Evolutionary conservation across 768 basidiomycete species (phyloP), one percentile per base, ranked within the genome.

Genomic region (Fomitopsis pulvina): DNA sequence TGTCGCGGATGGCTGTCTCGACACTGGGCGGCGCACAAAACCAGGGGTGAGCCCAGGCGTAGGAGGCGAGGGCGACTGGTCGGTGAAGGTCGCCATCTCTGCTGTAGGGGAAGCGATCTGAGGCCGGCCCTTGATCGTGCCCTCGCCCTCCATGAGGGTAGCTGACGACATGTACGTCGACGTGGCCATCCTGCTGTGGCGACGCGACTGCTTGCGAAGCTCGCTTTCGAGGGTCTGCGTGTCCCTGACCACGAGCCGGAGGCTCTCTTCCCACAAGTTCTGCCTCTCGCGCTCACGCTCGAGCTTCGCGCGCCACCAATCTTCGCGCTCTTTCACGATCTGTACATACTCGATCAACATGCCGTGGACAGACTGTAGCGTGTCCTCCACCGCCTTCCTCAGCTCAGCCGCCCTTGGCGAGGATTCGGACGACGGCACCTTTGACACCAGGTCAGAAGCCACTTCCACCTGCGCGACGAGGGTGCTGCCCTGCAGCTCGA

Each of bases 241-340:
- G 63, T 95, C 90, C 49, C 77, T 74, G 1, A 93, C 92, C 7
- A 94, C 92, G 1, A 81, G 79, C 48, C 85, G 81, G 60, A 97
- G 66, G 63, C 88, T 94, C 68, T 92, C 85, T 67, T 95, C 93
- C 94, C 94, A 97, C 24, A 92, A 71, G 10, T 62, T 69, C 60
- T 83, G 81, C 22, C 82, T 72, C 56, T 76, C 71, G 42, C 75
- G 71, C 61, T 92, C 87, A 22, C 78, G 76, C 54, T 76, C 76
- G 9, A 92, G 69, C 57, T 81, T 77, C 26, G 72, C 67, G 49
- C 73, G 75, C 72, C 81, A 93, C 78, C 85, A 96, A 43, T 78
- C 76, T 55, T 96, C 94, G n/a, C 94, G 74, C 50, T 85, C 83
- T 48, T 73, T 72, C 4, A 76, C 71, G 80, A 93, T 88, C 39